Evolutionary conservation across 2,329 filamentous ascomycete species (phyloP).

Genomic region (Pochonia chlamydosporia): DNA sequence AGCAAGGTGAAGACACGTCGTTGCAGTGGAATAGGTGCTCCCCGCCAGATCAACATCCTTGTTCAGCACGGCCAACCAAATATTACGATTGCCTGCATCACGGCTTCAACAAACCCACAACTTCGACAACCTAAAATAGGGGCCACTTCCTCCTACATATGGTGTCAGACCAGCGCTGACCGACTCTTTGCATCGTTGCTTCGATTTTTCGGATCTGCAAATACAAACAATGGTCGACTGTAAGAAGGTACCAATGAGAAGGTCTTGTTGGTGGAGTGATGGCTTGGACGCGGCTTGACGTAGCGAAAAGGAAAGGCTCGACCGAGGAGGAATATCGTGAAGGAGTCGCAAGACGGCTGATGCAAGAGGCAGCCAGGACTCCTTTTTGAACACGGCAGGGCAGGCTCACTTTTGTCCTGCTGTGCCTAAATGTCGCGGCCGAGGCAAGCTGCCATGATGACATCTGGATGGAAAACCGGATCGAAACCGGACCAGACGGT

Average conservation of each 20-base stretch:
- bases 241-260: too few relatives aligned
- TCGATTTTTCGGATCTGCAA: not conserved
- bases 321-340: not conserved
- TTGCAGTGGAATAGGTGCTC: not conserved
- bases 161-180: conserved; percentile 5
- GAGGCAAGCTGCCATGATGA: not conserved
- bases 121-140: conserved; percentile 3
- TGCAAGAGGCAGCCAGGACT: not conserved
- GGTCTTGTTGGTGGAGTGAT: not conserved
- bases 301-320: too few relatives aligned
- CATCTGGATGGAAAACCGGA: too few relatives aligned
- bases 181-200: conserved; percentile 8
- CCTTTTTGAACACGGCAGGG: not conserved
- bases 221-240: not conserved
- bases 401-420: not conserved
- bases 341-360: not conserved
- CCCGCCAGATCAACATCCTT: conserved; percentile 1
- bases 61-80: conserved; percentile 2
- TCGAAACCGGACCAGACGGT: not conserved
- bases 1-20: conserved; percentile 9
- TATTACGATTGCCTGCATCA: not conserved
- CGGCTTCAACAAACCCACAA: not conserved
- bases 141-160: not conserved
- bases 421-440: not conserved
- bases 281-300: not conserved